phyloP scores from a whole-genome alignment of 139 green algal species.

The Pseudopediastrum boryanum region DNA sequence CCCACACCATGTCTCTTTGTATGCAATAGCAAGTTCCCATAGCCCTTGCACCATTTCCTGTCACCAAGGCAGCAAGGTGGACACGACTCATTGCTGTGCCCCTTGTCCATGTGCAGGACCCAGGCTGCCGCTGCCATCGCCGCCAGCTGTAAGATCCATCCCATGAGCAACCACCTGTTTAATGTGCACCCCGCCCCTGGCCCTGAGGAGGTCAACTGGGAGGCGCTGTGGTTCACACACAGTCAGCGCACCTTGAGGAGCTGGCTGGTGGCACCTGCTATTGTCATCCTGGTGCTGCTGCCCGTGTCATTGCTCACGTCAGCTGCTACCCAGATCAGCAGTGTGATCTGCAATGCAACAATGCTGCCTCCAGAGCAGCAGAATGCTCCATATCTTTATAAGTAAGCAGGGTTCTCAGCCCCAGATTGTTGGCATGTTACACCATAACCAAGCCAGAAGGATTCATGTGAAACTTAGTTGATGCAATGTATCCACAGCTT shows the following conservation, averaged over 20 bases:
- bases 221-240: slow-evolving; percentile 39
- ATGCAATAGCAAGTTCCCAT: too few relatives aligned
- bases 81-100: neutral
- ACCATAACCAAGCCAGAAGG: too few relatives aligned
- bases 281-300: slow-evolving; percentile 34
- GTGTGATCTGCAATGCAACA: too few relatives aligned
- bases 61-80: too few relatives aligned
- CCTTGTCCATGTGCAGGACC: neutral
- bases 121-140: slow-evolving; percentile 39
- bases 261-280: slow-evolving; percentile 13
- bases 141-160: slow-evolving; percentile 39
- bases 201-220: slow-evolving; percentile 42
- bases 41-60: too few relatives aligned
- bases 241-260: slow-evolving; percentile 14
- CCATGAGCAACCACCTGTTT: slow-evolving; percentile 35
- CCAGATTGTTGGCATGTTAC: too few relatives aligned
- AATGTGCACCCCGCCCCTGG: slow-evolving; percentile 36
- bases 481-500: too few relatives aligned
- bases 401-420: too few relatives aligned
- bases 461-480: too few relatives aligned
- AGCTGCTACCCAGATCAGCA: slow-evolving; percentile 30
- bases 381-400: too few relatives aligned
- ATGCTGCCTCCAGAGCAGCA: too few relatives aligned
- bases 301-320: slow-evolving; percentile 24
- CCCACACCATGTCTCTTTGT: too few relatives aligned